phyloP scores from a whole-genome alignment of 1,284 basidiomycete genomes.

The Cryptococcus hybrid region DNA sequence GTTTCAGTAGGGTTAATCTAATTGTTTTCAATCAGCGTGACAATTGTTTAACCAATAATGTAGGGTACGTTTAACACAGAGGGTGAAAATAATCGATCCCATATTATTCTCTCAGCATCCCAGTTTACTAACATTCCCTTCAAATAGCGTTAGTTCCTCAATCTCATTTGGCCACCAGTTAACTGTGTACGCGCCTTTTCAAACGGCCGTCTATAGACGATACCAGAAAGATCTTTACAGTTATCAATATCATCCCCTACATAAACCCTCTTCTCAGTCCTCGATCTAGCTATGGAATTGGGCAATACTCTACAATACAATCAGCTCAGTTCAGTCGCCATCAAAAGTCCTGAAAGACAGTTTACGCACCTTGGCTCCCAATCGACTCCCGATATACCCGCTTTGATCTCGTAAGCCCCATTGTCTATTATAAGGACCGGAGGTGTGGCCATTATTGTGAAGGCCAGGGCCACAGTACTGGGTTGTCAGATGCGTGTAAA shows the following conservation, averaged over 20 bases:
- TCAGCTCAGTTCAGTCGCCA: neutral
- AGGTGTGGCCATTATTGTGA: constrained; percentile 28
- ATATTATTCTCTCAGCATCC: constrained; percentile 87
- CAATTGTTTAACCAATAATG: neutral
- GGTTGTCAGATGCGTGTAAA: neutral
- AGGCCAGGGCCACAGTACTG: neutral
- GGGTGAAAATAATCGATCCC: constrained; percentile 78
- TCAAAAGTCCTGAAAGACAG: neutral
- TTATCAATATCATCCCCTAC: constrained; percentile 74
- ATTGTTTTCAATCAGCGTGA: neutral
- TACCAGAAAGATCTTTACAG: constrained; percentile 72
- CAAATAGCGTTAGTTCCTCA: neutral
- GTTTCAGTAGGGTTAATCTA: constrained; percentile 71
- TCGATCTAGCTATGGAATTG: constrained; percentile 77
- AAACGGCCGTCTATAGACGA: constrained; percentile 77
- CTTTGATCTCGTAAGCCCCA: constrained; percentile 77
- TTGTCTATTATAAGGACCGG: constrained; percentile 75
- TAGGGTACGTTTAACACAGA: constrained; percentile 64
- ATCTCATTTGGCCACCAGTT: no score
- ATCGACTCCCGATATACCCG: constrained; percentile 56
- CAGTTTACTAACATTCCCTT: constrained; percentile 88
- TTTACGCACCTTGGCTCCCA: constrained; percentile 38
- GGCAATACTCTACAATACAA: constrained; percentile 56
- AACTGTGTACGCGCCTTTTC: constrained; percentile 62
- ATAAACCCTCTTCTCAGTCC: constrained; percentile 72